Conservation (phyloP, 1,284 basidiomycete genomes). For the Cutaneotrichosporon mucoides region DNA sequence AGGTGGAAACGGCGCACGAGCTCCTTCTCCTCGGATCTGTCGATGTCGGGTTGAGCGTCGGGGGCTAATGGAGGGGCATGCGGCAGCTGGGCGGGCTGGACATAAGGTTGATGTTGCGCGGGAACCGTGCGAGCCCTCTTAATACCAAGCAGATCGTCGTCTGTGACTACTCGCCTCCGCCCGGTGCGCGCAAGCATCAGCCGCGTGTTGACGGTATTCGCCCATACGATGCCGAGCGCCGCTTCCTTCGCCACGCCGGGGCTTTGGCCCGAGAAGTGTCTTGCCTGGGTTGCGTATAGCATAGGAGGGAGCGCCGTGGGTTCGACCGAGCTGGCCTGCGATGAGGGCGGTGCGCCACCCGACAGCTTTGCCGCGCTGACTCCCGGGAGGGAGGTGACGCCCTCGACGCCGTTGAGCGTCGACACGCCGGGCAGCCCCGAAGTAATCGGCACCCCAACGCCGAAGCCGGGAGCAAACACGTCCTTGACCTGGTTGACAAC, state of each 20-base stretch:
- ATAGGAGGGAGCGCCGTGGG: constrained; percentile 29
- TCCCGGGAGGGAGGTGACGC: background rate
- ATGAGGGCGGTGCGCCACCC: too few species aligned
- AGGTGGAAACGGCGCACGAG: constrained; percentile 53
- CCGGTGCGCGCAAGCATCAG: constrained; percentile 76
- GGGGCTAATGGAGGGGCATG: too few species aligned
- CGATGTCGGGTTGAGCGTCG: too few species aligned
- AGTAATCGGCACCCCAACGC: background rate
- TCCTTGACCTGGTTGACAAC: constrained; percentile 85
- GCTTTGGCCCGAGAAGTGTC: constrained; percentile 65
- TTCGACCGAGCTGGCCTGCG: too few species aligned
- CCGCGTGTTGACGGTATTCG: constrained; percentile 77
- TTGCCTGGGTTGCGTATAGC: constrained; percentile 67
- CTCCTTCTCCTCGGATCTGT: constrained; percentile 31
- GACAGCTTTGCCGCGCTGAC: background rate
- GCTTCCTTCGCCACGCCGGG: constrained; percentile 65
- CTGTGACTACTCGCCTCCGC: constrained; percentile 58
- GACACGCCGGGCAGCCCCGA: background rate
- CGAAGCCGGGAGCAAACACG: constrained; percentile 52
- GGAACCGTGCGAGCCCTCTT: background rate
- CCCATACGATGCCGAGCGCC: constrained; percentile 80
- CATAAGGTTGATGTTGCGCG: too few species aligned
- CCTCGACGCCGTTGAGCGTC: background rate
- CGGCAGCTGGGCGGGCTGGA: too few species aligned
- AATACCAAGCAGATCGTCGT: constrained; percentile 17